A percentile compares a stretch with the other conserved stretches of the same genome.
These are phyloP conservation scores for Ophiostoma sp. DNA, from an alignment of 2,329 filamentous ascomycete species.

Conservation along the genomic window DNA sequence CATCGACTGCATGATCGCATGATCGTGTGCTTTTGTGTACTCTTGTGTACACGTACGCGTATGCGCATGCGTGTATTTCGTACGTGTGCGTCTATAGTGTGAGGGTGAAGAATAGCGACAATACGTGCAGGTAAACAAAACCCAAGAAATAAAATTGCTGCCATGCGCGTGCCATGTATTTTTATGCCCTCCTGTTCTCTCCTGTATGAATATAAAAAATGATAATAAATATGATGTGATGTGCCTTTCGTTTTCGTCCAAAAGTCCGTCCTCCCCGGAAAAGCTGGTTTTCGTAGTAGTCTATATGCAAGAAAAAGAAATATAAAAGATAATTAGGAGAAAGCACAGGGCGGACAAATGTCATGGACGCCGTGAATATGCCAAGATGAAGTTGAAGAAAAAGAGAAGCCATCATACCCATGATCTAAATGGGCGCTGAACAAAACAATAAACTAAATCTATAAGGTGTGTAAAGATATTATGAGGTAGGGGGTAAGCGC, in stretches of 20 bases:
- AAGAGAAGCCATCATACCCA: background rate
- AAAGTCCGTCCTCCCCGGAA: background rate
- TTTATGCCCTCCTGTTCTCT: background rate
- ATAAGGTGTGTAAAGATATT: background rate
- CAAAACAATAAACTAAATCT: background rate
- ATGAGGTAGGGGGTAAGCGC: background rate
- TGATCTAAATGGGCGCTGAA: background rate
- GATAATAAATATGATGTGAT: background rate
- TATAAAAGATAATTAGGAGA: background rate
- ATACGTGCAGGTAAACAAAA: background rate
- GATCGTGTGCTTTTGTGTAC: background rate
- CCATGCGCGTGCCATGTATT: conserved; percentile 1
- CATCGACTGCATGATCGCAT: background rate
- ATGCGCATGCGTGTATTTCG: background rate
- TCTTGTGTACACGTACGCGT: background rate
- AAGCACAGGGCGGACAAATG: background rate
- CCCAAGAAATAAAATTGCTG: background rate
- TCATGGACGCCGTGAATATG: conserved; percentile 9
- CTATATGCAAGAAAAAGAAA: background rate
- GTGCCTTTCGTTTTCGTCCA: background rate
- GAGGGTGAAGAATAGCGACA: no score
- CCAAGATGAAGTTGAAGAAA: background rate
- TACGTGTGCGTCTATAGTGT: background rate
- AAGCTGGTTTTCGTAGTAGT: conserved; percentile 7
- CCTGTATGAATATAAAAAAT: background rate